Conservation (phyloP, 2,329 filamentous ascomycete genomes). For the Graphilbum ipis-grandicollis region DNA sequence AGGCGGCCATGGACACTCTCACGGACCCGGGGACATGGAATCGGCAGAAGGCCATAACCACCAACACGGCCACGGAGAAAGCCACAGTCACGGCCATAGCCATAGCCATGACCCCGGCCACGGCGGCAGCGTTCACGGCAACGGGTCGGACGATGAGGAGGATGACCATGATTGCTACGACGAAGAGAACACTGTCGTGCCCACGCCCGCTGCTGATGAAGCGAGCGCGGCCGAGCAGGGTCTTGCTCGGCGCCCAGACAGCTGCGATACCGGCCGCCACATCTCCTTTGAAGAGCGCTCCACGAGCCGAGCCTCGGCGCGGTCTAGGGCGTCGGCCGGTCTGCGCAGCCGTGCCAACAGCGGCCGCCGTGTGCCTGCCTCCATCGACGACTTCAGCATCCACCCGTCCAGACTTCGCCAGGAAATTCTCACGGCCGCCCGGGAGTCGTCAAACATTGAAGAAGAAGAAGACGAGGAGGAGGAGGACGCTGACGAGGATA, state of each 20-base stretch:
- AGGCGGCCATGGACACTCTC: constrained; percentile 79
- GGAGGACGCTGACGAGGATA: constrained; percentile 32
- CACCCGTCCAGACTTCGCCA: constrained; percentile 83
- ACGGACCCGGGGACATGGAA: constrained; percentile 40
- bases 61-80: constrained; percentile 21
- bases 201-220: not conserved
- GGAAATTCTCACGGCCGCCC: constrained; percentile 69
- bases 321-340: constrained; percentile 17
- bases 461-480: too few species aligned
- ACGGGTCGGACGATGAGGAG: constrained; percentile 23
- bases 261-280: constrained; percentile 19
- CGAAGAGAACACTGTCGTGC: constrained; percentile 27
- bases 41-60: constrained; percentile 29
- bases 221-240: constrained; percentile 12
- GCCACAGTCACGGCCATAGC: constrained; percentile 16
- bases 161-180: constrained; percentile 18
- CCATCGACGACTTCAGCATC: constrained; percentile 60
- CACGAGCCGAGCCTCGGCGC: constrained; percentile 10
- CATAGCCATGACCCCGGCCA: constrained; percentile 14
- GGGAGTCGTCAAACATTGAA: too few species aligned
- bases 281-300: constrained; percentile 20
- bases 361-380: constrained; percentile 37
- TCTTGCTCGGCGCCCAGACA: constrained; percentile 11
- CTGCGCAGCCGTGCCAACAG: constrained; percentile 28
- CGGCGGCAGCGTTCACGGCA: constrained; percentile 22